These are phyloP conservation scores for Coleophoma cylindrospora DNA, from an alignment of 2,329 filamentous ascomycete genomes.

Conservation along the genomic window DNA sequence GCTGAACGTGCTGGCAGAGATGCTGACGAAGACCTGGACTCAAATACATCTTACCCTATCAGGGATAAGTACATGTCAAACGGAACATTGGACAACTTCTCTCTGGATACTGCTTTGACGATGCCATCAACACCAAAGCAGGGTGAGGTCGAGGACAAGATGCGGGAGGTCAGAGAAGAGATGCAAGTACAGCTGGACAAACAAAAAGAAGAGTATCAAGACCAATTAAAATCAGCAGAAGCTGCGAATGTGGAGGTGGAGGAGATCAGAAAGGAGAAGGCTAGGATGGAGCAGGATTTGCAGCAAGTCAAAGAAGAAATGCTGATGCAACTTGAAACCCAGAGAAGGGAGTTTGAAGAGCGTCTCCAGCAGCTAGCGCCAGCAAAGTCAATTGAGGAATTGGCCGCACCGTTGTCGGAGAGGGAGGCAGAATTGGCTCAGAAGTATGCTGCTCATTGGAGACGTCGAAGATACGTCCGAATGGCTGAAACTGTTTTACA, in stretches of 20 bases:
- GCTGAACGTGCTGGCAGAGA: slow-evolving; percentile 73
- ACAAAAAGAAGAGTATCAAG: slow-evolving; percentile 78
- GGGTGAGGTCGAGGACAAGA: slow-evolving; percentile 67
- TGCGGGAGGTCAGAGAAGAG: slow-evolving; percentile 72
- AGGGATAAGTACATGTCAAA: slow-evolving; percentile 95
- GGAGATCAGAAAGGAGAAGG: slow-evolving; percentile 78
- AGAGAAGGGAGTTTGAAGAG: slow-evolving; percentile 79
- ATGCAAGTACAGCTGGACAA: slow-evolving; percentile 79
- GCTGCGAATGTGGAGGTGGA: slow-evolving; percentile 73
- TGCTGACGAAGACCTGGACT: slow-evolving; percentile 85
- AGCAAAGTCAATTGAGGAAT: slow-evolving; percentile 49
- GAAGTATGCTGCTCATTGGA: slow-evolving; percentile 69
- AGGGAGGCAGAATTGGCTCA: slow-evolving; percentile 68
- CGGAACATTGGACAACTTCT: slow-evolving; percentile 93
- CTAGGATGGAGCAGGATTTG: slow-evolving; percentile 78
- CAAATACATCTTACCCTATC: slow-evolving; percentile 78
- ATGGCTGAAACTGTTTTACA: slow-evolving; percentile 93
- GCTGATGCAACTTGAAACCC: slow-evolving; percentile 76
- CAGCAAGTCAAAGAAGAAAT: slow-evolving; percentile 79
- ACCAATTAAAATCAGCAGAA: slow-evolving; percentile 71
- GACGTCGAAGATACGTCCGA: slow-evolving; percentile 77
- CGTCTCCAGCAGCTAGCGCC: slow-evolving; percentile 74
- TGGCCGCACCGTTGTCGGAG: slow-evolving; percentile 48
- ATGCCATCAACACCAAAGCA: slow-evolving; percentile 89
- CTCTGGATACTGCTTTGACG: slow-evolving; percentile 86